These are phyloP conservation scores for Acanthamoeba sp. DNA, from an alignment of 208 protist genomes.

Conservation along the genomic window DNA sequence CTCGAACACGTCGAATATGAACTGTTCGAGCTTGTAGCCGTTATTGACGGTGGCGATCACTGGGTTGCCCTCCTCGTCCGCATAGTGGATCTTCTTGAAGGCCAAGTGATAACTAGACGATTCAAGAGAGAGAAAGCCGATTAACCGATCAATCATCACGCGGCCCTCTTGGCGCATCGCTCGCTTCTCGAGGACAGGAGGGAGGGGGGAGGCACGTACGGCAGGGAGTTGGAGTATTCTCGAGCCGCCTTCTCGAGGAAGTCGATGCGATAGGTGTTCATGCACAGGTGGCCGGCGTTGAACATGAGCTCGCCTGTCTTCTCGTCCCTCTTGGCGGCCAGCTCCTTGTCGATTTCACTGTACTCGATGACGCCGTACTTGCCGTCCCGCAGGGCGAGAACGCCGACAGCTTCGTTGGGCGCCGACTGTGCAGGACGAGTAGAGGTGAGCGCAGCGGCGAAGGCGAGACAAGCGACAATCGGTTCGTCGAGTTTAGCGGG, in stretches of 20 bases:
- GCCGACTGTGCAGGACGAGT: neutral
- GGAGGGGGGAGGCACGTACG: slow-evolving; percentile 35
- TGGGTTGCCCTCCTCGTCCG: slow-evolving; percentile 82
- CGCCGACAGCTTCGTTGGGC: slow-evolving; percentile 94
- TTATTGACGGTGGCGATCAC: slow-evolving; percentile 71
- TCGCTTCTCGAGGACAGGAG: neutral
- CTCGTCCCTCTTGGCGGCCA: slow-evolving; percentile 86
- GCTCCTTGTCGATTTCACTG: slow-evolving; percentile 95
- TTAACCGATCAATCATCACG: neutral
- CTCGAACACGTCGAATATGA: slow-evolving; percentile 98
- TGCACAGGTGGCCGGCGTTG: slow-evolving; percentile 97
- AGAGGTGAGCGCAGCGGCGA: neutral
- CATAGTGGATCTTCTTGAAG: slow-evolving; percentile 95
- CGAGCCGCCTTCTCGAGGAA: slow-evolving; percentile 87
- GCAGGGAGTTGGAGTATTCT: slow-evolving; percentile 21
- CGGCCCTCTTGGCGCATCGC: neutral
- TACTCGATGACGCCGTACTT: slow-evolving; percentile 97
- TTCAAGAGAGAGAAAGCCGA: slow-evolving; percentile 10
- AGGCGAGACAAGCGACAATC: too few species aligned
- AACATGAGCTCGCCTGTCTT: slow-evolving; percentile 93
- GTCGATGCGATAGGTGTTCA: slow-evolving; percentile 93
- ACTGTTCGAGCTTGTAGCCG: slow-evolving; percentile 96
- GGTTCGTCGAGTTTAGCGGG: too few species aligned
- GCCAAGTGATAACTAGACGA: slow-evolving; percentile 94
- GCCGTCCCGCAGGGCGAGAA: slow-evolving; percentile 93